Base-by-base conservation (phyloP, 1,284 basidiomycete species). In the Apiotrichum gracile region DNA sequence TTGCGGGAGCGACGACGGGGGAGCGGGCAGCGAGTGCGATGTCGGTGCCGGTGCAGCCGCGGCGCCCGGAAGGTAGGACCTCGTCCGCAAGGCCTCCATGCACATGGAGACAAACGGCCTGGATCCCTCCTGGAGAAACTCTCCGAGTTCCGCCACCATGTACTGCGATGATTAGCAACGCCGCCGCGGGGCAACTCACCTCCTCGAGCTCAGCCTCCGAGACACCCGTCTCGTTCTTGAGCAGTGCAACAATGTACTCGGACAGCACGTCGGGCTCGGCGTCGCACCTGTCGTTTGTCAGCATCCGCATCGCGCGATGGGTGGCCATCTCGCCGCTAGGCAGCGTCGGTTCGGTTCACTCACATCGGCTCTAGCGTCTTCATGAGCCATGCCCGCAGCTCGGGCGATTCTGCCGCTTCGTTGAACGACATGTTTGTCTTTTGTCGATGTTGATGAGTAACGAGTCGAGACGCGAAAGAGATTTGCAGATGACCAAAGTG, bases 241-340 rank as follows among this genome's bases (percentile, higher is more conserved):
- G 78, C 49, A 97, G 78, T n/a, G 93, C 93, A 46, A 96, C 82
- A 62, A 97, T 87, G 71, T 97, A 97, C 71, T 97, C 91, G 14
- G 90, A 86, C 47, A 97, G 83, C 21, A 93, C 91, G 31, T 86
- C 85, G 24, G 93, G 92, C 72, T 97, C 93, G 49, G 93, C 93
- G 73, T 97, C 93, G 70, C 91, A 96, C 79, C 91, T 96, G 67
- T 25, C 52, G 12, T 22, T 37, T n/a, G 40, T 54, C 29, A 46
- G 50, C 26, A 12, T 14, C 16, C 4, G n/a, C n/a, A n/a, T n/a
- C n/a, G n/a, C n/a, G n/a, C n/a, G n/a, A n/a, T n/a, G n/a, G n/a
- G n/a, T n/a, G n/a, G n/a, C n/a, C n/a, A 35, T 35, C 17, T 35
- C 17, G 52, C 48, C 65, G n/a, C 10, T 6, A 40, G 39, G 19